Base-by-base conservation (phyloP, 139 green algal genomes). In the Eudorina sp. region DNA sequence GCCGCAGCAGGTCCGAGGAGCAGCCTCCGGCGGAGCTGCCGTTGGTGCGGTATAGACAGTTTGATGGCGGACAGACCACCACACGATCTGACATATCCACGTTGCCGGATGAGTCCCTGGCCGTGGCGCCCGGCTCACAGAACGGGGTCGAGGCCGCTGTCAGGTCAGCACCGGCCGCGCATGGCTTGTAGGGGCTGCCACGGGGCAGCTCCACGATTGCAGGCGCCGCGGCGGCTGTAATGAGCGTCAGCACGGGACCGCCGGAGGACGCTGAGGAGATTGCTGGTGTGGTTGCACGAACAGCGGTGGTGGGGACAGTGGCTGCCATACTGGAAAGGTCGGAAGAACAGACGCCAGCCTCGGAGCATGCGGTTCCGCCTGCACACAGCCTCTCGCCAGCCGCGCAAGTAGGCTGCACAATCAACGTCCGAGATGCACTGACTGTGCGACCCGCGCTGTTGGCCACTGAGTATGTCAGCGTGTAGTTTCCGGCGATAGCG, bases 71-170 rank as follows among this genome's bases (percentile, higher is more conserved):
- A 84, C 92, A 94, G 14, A 92, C 92, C n/a, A 94, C 68, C 11
- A 94, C 78, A 18, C 60, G 27, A 25, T 68, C 45, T 4, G 89
- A 94, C 40, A 92, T 46, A 74, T 93, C 70, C 8, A 48, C 34
- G 36, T 79, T 70, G 72, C 86, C 82, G 25, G 40, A 60, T 13
- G 31, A n/a, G 66, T 75, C 66, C 29, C 29, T 38, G 21, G 92
- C 92, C 7, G 23, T 82, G 23, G 88, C 92, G n/a, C 92, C 92
- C 45, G 87, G 90, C 75, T 94, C 92, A 43, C 92, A 94, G 8
- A 68, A 68, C 31, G 69, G 80, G 0, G 21, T 70, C 58, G 80
- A 82, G 34, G 43, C 4, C 16, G 36, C 43, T n/a, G 73, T 14
- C 19, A 68, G 18, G 41, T 70, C 46, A 19, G 51, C 41, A 38